Evolutionary conservation across 1,284 basidiomycete species (phyloP), one percentile per base, ranked within the genome.

Genomic region (Inonotus obliquus): DNA sequence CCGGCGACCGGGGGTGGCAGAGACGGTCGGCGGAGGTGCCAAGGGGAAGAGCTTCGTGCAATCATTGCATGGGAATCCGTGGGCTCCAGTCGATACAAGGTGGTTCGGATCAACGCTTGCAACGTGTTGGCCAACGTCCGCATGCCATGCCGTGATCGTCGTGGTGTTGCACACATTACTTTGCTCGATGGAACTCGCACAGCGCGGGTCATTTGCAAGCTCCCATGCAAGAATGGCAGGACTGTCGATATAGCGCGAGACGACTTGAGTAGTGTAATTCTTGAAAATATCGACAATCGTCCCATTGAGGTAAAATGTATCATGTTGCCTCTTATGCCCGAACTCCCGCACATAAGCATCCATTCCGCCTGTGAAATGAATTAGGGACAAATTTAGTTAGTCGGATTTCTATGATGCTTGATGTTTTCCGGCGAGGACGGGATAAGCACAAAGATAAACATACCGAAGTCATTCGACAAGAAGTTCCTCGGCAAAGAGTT

Each of bases 151-250:
- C 3, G 85, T 87, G 47, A 87, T 68, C 25, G 77, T 81, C 29
- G 71, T 73, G 14, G 85, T 76, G 47, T 72, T 77, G 69, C 86
- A 87, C 11, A 44, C 56, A 2, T 67, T 13, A 23, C 76, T 74
- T 19, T 79, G 70, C 5, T 73, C 62, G 4, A 87, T 27, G 7
- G 81, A 78, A 9, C 86, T 87, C 60, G 75, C 78, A 64, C 85
- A 87, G 78, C 83, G 80, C 4, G 85, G 77, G 66, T 87, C 85
- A 68, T 87, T 87, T 19, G 83, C 85, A 64, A 86, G 66, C 69
- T 87, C 82, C 82, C 86, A 88, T 25, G 76, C 76, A 63, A 87
- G 77, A 59, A 88, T 68, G 19, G 77, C 72, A 1, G 83, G 71
- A 57, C 76, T 78, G 61, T 83, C 74, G 21, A 74, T 72, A 67